Evolutionary conservation across 345 rosid species (phyloP).

Genomic region (Salix udensis): DNA sequence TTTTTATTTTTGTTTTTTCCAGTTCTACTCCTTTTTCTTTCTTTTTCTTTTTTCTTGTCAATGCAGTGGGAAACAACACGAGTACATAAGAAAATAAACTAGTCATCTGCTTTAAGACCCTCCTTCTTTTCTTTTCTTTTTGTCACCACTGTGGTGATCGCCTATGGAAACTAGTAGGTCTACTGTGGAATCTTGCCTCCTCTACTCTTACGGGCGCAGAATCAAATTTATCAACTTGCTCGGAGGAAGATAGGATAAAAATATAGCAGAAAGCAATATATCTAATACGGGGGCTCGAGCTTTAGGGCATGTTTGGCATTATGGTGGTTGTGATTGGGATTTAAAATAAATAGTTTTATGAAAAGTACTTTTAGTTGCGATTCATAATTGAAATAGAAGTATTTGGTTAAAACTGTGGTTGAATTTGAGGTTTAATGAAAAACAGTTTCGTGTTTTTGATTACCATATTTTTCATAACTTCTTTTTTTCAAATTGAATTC

Average conservation of each 20-base stretch:
- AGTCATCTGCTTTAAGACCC: conserved; percentile 8
- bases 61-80: conserved; percentile 46
- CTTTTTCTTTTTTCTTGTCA: conserved; percentile 36
- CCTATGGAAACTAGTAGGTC: not conserved
- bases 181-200: not conserved
- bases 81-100: conserved; percentile 17
- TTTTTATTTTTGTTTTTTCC: conserved; percentile 20
- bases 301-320: not conserved
- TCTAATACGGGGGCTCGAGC: not conserved
- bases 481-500: too few species aligned
- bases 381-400: too few species aligned
- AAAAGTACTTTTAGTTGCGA: too few species aligned
- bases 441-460: too few species aligned
- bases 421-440: too few species aligned
- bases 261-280: not conserved
- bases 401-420: too few species aligned
- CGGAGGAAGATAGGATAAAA: not conserved
- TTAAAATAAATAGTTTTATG: too few species aligned
- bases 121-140: not conserved
- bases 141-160: conserved; percentile 3
- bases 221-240: not conserved
- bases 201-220: not conserved
- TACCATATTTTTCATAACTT: too few species aligned
- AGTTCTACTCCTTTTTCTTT: conserved; percentile 20
- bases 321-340: rapidly evolving